Evolutionary conservation across 441 rosid genomes (phyloP), one percentile per base, ranked within the genome.

Genomic region (Gossypium gossypioides): DNA sequence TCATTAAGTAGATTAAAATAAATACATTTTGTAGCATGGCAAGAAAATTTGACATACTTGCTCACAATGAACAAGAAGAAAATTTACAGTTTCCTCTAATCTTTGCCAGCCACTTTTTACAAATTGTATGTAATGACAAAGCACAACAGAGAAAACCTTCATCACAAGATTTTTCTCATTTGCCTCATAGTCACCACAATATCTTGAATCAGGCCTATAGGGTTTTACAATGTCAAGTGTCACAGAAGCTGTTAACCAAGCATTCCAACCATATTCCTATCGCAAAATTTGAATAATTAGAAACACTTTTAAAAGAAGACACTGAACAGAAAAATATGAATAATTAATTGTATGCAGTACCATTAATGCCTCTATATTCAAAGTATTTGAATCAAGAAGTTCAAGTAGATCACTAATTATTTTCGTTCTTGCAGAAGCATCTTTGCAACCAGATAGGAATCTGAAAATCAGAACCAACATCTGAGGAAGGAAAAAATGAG

Each of bases 41-140:
- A 42, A 13, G 24, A 15, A 44, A 42, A 13, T 76, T 65, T 52
- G 67, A 80, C 88, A 70, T 91, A 96, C 99, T 80, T 84, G 86
- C 83, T 89, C 89, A 74, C 75, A 81, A 68, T 87, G 88, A 84
- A 86, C 64, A 48, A 88, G 88, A 42, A 96, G 80, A 82, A 93
- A 91, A 87, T 91, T 91, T 78, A 85, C 85, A 19, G 98, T 91
- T 82, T 93, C 99, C 79, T 96, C 99, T 76, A 96, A 78, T 65
- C 84, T 93, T 78, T 91, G 98, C 99, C 99, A 96, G 77, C 99
- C 99, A 73, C 99, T 98, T 87, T 93, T 96, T 69, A 93, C 85
- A 42, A 84, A 91, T 75, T 80, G 83, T 66, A 93, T 81, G 83
- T 86, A 87, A 86, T 96, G 93, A 83, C 92, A 86, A 76, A 96